These are phyloP conservation scores for Chimonanthus salicifolius DNA, from an alignment of 164 flowering plant species.

Conservation along the genomic window DNA sequence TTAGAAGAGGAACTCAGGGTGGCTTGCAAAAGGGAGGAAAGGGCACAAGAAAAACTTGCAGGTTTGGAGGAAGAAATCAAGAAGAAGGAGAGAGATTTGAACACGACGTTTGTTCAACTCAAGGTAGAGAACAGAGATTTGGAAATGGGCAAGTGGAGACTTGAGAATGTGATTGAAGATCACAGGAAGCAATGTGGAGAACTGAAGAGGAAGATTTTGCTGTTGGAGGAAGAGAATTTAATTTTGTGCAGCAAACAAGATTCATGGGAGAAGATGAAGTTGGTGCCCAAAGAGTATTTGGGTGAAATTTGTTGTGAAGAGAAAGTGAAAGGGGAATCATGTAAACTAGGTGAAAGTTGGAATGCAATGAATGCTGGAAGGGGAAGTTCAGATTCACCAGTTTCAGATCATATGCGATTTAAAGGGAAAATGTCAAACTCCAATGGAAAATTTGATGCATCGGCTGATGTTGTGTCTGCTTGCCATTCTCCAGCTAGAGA, in stretches of 20 bases:
- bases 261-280: background rate
- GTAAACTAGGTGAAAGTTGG: background rate
- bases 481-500: slow-evolving; percentile 11
- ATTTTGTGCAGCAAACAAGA: background rate
- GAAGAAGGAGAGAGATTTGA: slow-evolving; percentile 15
- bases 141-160: slow-evolving; percentile 14
- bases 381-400: background rate
- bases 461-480: slow-evolving; percentile 7
- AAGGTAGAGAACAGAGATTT: slow-evolving; percentile 38
- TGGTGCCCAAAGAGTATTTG: background rate
- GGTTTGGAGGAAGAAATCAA: background rate
- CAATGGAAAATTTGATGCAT: background rate
- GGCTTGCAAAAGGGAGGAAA: background rate
- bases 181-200: slow-evolving; percentile 36
- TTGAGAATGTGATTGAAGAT: slow-evolving; percentile 7
- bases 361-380: slow-evolving; percentile 1
- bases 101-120: slow-evolving; percentile 20
- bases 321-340: slow-evolving; percentile 1
- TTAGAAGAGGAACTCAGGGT: slow-evolving; percentile 11
- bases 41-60: background rate
- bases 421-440: slow-evolving; percentile 7
- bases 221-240: slow-evolving; percentile 11
- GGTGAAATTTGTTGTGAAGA: background rate
- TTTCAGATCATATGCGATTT: background rate
- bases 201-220: slow-evolving; percentile 20